Evolutionary conservation across 495 filamentous ascomycete species (phyloP), one percentile per base, ranked within the genome.

Genomic region (Trichoderma asperelloides): DNA sequence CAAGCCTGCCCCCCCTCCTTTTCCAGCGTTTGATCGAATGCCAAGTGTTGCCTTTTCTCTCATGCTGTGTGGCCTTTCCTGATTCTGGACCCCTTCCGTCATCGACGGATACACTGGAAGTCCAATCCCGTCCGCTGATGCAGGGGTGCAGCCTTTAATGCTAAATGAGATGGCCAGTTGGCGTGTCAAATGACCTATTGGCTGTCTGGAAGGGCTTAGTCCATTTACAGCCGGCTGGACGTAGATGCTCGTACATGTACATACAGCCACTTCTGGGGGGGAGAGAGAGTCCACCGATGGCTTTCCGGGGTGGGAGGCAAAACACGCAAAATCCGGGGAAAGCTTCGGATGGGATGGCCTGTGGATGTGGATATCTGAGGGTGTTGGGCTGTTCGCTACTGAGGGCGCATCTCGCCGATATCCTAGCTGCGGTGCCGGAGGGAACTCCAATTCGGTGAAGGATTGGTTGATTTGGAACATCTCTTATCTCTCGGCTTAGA

Each of bases 351-450:
- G 55, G 55, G 28, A 60, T 23, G 12, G 13, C 55, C 5, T 13
- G 25, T 60, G 55, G 55, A 16, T 11, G 43, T 47, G 43, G n/a
- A n/a, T 47, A n/a, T 47, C 15, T n/a, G 15, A 47, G 3, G 43
- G 43, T 13, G 40, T 43, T 8, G 8, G 40, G 15, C n/a, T 57
- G 9, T n/a, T 16, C 21, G 49, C 16, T 21, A 2, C n/a, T 23
- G 49, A 23, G n/a, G n/a, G 25, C 55, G 55, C 55, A 60, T 28
- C 55, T 60, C 55, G 55, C 55, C 55, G 55, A 60, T 60, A 15
- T 60, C 55, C 55, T 60, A 60, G 49, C 49, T 21, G 18, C 6
- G 0, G 6, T 25, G 25, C 15, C 18, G 18, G 11, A 23, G 47
- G 5, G 2, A 11, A 21, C 21, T 11, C 5, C n/a, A 21, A 23